Conservation (phyloP, 768 basidiomycete genomes). For the Phylloporus scabripes region DNA sequence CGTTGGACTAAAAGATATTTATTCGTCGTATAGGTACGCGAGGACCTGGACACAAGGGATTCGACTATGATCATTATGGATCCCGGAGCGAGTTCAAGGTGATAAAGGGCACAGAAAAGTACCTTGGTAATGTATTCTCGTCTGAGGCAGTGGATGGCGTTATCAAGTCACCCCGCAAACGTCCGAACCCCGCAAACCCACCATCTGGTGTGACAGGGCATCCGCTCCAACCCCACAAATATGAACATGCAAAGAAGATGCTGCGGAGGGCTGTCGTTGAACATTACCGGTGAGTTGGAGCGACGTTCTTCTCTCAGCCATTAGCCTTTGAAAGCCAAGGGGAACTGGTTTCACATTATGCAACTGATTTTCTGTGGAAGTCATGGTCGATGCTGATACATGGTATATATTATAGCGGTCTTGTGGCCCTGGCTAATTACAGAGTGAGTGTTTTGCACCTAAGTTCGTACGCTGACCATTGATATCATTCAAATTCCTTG, state of each 20-base stretch:
- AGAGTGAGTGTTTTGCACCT: slow-evolving; percentile 43
- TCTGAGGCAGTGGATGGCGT: background rate
- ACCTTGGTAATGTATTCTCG: background rate
- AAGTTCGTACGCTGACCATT: background rate
- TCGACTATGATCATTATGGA: background rate
- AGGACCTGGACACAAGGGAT: background rate
- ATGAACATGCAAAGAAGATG: slow-evolving; percentile 76
- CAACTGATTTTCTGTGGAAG: background rate
- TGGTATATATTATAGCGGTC: slow-evolving; percentile 41
- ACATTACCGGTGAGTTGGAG: slow-evolving; percentile 59
- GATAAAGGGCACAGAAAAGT: background rate
- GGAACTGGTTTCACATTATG: background rate
- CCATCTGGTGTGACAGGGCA: background rate
- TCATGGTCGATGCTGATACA: slow-evolving; percentile 9
- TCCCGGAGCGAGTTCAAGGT: background rate
- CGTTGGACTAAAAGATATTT: background rate
- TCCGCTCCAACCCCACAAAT: slow-evolving; percentile 64
- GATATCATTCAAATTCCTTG: background rate
- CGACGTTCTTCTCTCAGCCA: background rate
- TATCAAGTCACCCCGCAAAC: background rate
- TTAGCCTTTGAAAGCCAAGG: background rate
- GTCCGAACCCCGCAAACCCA: background rate
- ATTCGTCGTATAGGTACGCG: background rate
- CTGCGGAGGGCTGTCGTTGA: slow-evolving; percentile 81
- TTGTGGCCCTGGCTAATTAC: slow-evolving; percentile 87